A percentile compares a stretch with the other conserved stretches of the same genome.
phyloP scores from a whole-genome alignment of 1,139 yeast species.

The Yamadazyma friedrichii region DNA sequence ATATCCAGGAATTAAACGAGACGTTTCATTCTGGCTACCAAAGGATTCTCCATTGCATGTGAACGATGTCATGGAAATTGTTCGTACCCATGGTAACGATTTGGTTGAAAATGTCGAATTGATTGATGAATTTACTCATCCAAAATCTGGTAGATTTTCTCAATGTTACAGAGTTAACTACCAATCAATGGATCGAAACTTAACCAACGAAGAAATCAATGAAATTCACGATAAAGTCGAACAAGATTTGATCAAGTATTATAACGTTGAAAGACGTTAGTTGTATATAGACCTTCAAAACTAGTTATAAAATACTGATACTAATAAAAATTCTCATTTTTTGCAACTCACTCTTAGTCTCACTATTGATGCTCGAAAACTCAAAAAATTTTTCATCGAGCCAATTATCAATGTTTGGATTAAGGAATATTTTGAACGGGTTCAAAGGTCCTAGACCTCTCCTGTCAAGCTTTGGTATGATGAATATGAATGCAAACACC shows the following conservation, averaged over 20 bases:
- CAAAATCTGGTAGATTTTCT: constrained; percentile 72
- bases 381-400: constrained; percentile 2
- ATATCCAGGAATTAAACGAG: constrained; percentile 84
- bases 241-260: constrained; percentile 47
- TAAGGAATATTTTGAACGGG: constrained; percentile 1
- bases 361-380: not conserved
- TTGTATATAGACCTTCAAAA: constrained; percentile 5
- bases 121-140: constrained; percentile 82
- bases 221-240: constrained; percentile 65
- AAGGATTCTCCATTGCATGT: constrained; percentile 53
- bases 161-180: constrained; percentile 89
- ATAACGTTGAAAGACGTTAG: constrained; percentile 63
- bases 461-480: too few relatives aligned
- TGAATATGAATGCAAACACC: not conserved
- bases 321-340: not conserved
- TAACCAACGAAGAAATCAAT: constrained; percentile 81
- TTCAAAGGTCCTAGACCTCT: not conserved
- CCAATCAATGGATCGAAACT: constrained; percentile 92
- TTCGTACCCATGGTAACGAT: constrained; percentile 82
- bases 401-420: not conserved
- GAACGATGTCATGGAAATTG: constrained; percentile 92
- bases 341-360: not conserved
- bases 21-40: constrained; percentile 89
- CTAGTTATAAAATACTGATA: not conserved
- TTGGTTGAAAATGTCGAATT: constrained; percentile 81